Evolutionary conservation across 2,329 filamentous ascomycete genomes (phyloP), one percentile per base, ranked within the genome.

Genomic region (Fusarium armeniacum): DNA sequence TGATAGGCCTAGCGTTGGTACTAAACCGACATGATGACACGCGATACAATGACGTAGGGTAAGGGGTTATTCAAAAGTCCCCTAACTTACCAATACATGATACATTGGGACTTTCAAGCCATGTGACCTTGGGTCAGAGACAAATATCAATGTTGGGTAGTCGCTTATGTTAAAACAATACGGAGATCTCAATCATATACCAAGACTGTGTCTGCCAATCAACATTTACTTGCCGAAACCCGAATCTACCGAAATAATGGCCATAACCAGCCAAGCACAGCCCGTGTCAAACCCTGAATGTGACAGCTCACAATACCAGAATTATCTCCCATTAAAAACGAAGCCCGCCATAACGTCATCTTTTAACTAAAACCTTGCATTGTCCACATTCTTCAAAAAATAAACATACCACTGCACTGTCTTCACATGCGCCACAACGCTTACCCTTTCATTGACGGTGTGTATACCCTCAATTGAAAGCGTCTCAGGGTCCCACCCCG

Each of bases 391-490:
- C 6, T 6, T 15, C 3, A 51, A 6, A 28, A 51, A 51, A 1
- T 11, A 16, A 13, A 26, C 12, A 16, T 51, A 51, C 47, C 47
- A 51, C 13, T 51, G 33, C 0, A 51, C 47, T 9, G 33, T 38
- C 22, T 38, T 51, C 1, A 51, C 18, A 20, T 51, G 47, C 2
- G 47, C 33, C 2, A 40, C 12, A 4, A 16, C 24, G 24, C 47
- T 51, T 5, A 40, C 47, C 16, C 33, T 38, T 5, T 51, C 47
- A 4, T 51, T 51, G 7, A 51, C 20, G 3, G 47, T 51, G 11
- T 51, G 47, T 28, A 51, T 51, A 1, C 47, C 47, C 9, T 51
- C 47, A 51, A 51, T 40, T 5, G 47, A 51, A 5, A 40, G 18
- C 1, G 24, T 13, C 13, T 40, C 24, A 0, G 33, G 18, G 20